phyloP scores from a whole-genome alignment of 139 green algal species.

The Haematococcus lacustris region DNA sequence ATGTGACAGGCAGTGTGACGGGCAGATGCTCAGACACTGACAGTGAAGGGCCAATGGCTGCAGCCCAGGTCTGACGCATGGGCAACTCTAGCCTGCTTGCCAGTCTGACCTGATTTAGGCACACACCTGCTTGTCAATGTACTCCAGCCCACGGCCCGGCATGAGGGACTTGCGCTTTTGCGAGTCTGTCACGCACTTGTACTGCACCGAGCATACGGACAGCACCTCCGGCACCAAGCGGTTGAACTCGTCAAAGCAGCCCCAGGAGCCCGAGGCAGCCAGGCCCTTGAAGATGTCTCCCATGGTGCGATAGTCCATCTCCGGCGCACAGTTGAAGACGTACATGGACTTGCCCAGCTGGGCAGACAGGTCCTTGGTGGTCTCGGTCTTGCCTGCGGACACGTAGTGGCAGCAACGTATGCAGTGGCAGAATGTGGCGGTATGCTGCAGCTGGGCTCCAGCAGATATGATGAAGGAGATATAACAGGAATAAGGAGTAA shows the following conservation, averaged over 20 bases:
- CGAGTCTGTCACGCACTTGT: slow-evolving; percentile 76
- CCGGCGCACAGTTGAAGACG: slow-evolving; percentile 80
- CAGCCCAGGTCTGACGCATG: too few species aligned
- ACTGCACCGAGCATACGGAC: slow-evolving; percentile 76
- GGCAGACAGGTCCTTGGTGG: slow-evolving; percentile 74
- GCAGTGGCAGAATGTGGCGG: too few species aligned
- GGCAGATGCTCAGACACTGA: too few species aligned
- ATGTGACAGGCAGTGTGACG: too few species aligned
- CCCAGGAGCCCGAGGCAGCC: slow-evolving; percentile 70
- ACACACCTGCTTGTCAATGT: slow-evolving; percentile 64
- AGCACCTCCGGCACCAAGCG: slow-evolving; percentile 72
- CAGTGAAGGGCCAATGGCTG: too few species aligned
- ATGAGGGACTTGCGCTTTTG: slow-evolving; percentile 77
- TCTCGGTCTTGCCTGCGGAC: slow-evolving; percentile 78
- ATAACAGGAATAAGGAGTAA: too few species aligned
- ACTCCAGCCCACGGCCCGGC: slow-evolving; percentile 78
- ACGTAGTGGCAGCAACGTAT: too few species aligned
- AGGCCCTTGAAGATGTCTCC: slow-evolving; percentile 82
- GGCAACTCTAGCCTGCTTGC: too few species aligned
- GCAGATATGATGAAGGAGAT: too few species aligned
- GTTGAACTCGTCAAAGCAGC: slow-evolving; percentile 86
- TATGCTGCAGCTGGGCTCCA: too few species aligned
- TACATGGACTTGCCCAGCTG: slow-evolving; percentile 83
- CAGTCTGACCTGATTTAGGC: too few species aligned
- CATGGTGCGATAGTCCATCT: slow-evolving; percentile 87